Evolutionary conservation across 257 asterid genomes (phyloP).

Genomic region (Ilex asprella): DNA sequence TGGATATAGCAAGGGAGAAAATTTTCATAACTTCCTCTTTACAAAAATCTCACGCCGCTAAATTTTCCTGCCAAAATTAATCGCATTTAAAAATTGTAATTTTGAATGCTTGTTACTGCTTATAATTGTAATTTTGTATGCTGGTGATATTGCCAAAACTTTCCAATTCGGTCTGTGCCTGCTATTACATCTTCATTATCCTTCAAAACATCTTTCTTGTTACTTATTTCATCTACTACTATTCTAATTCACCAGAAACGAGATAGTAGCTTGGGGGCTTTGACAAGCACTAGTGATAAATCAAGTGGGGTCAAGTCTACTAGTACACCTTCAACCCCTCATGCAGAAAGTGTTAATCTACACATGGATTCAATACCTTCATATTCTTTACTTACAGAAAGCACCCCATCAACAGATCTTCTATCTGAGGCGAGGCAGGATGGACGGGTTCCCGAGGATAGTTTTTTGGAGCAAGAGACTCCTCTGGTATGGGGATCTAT

Average conservation of each 20-base stretch:
- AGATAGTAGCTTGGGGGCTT: conserved; percentile 65
- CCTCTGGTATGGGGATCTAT: conserved; percentile 48
- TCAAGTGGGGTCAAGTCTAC: conserved; percentile 87
- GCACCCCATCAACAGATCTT: conserved; percentile 49
- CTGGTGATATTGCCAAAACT: too few species aligned
- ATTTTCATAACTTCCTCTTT: too few species aligned
- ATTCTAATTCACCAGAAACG: conserved; percentile 51
- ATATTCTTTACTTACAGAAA: conserved; percentile 62
- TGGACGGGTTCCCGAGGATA: conserved; percentile 53
- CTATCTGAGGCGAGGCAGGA: conserved; percentile 48
- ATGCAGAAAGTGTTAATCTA: conserved; percentile 57
- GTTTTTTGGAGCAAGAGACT: conserved; percentile 57
- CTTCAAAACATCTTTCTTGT: too few species aligned
- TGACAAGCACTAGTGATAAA: conserved; percentile 86
- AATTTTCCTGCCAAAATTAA: too few species aligned
- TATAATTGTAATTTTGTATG: too few species aligned
- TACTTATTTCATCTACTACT: conserved; percentile 2
- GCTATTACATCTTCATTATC: too few species aligned
- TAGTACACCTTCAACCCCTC: conserved; percentile 86
- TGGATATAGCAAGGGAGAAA: too few species aligned
- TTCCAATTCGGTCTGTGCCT: too few species aligned
- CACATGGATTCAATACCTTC: conserved; percentile 62
- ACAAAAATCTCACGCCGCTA: too few species aligned
- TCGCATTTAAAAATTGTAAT: too few species aligned
- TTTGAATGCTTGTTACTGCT: too few species aligned